Evolutionary conservation across 495 filamentous ascomycete genomes (phyloP).

Genomic region (Penicillium cosmopolitanum): DNA sequence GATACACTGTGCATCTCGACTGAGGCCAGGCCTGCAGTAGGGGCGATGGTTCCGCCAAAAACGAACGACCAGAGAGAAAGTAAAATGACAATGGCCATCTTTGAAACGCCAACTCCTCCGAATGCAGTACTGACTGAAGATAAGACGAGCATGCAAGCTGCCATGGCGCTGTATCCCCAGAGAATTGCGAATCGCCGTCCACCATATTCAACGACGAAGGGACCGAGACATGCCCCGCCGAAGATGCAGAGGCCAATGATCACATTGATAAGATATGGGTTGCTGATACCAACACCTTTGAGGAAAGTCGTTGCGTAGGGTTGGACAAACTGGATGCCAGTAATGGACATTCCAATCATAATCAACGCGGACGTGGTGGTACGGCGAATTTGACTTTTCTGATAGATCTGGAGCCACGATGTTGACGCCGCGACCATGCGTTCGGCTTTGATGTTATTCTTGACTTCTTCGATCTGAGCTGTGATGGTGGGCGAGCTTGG

Average conservation of each 20-base stretch:
- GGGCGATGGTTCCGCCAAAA: constrained; percentile 33
- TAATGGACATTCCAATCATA: constrained; percentile 32
- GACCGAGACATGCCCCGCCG: constrained; percentile 27
- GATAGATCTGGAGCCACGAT: constrained; percentile 30
- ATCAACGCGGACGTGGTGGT: constrained; percentile 29
- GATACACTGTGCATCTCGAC: constrained; percentile 38
- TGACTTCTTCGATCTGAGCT: constrained; percentile 28
- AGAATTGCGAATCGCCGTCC: constrained; percentile 32
- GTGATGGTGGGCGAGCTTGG: constrained; percentile 26
- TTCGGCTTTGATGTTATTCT: constrained; percentile 29
- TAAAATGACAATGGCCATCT: constrained; percentile 29
- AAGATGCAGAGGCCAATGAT: constrained; percentile 35
- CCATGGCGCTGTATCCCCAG: constrained; percentile 30
- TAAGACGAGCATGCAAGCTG: constrained; percentile 33
- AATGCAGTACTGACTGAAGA: constrained; percentile 28
- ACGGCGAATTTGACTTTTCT: constrained; percentile 23
- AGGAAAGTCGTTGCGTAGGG: constrained; percentile 34
- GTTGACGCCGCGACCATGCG: constrained; percentile 7
- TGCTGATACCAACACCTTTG: constrained; percentile 28
- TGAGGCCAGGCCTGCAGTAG: constrained; percentile 23
- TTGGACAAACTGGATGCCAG: constrained; percentile 35
- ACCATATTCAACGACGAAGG: constrained; percentile 31
- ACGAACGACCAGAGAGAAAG: constrained; percentile 35
- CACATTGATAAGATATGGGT: constrained; percentile 36
- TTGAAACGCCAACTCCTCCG: constrained; percentile 6